Conservation (phyloP, 306 rosid species). For the Calophaca sinica region DNA sequence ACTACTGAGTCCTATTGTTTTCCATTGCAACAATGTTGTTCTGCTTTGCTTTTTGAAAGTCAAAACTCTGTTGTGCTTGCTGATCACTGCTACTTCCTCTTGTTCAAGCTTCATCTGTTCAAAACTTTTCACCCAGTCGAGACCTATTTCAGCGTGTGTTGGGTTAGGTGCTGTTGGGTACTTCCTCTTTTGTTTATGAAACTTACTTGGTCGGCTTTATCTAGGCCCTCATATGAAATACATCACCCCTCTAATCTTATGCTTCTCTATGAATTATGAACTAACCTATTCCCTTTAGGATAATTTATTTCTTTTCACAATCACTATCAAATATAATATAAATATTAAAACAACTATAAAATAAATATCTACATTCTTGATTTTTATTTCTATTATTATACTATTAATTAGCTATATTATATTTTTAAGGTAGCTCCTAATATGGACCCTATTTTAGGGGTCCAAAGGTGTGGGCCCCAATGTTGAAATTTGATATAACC, state of each 20-base stretch:
- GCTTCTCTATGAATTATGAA: not conserved
- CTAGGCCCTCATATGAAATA: not conserved
- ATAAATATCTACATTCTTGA: not conserved
- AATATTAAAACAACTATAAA: too few relatives aligned
- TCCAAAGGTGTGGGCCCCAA: too few relatives aligned
- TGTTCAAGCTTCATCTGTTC: not conserved
- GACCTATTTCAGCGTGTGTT: not conserved
- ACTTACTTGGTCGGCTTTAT: not conserved
- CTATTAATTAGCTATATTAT: not conserved
- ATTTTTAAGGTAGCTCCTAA: too few relatives aligned
- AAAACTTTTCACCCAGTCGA: not conserved
- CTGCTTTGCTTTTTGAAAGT: not conserved
- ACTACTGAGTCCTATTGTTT: not conserved
- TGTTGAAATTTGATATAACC: too few relatives aligned
- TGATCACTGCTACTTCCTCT: not conserved
- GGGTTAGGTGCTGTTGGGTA: not conserved
- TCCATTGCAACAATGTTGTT: not conserved
- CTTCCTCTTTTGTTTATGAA: not conserved
- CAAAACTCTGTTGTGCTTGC: not conserved
- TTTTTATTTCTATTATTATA: too few relatives aligned
- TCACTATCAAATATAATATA: too few relatives aligned
- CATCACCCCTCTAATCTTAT: not conserved
- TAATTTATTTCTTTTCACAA: not conserved
- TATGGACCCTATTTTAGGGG: too few relatives aligned
- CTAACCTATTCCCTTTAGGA: not conserved